These are phyloP conservation scores for Metarhizium anisopliae DNA, from an alignment of 2,329 filamentous ascomycete genomes.

Conservation along the genomic window DNA sequence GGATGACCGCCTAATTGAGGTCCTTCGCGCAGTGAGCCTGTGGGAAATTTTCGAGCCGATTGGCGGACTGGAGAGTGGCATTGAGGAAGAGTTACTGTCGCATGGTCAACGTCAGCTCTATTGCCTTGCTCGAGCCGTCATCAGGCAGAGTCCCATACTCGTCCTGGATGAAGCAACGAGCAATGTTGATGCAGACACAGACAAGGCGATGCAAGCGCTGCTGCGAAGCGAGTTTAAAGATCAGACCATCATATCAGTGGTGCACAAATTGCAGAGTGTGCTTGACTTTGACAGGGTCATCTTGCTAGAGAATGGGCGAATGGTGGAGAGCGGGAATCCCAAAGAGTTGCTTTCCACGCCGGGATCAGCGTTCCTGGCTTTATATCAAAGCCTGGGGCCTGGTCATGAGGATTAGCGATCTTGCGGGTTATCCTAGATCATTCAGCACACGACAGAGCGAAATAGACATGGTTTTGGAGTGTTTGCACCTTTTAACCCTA, in stretches of 20 bases:
- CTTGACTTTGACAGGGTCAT: constrained; percentile 34
- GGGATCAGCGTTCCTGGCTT: neutral
- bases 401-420: neutral
- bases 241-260: constrained; percentile 42
- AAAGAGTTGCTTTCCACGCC: constrained; percentile 1
- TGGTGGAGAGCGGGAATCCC: constrained; percentile 8
- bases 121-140: constrained; percentile 26
- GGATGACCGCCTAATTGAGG: constrained; percentile 24
- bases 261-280: constrained; percentile 24
- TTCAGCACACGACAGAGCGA: too few species aligned
- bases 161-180: constrained; percentile 29
- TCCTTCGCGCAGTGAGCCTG: constrained; percentile 35
- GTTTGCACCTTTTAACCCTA: too few species aligned
- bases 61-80: constrained; percentile 27
- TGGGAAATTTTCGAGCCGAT: constrained; percentile 27
- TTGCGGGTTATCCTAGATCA: too few species aligned
- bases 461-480: too few species aligned
- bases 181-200: constrained; percentile 20
- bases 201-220: constrained; percentile 22
- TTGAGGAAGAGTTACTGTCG: constrained; percentile 23
- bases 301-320: constrained; percentile 41
- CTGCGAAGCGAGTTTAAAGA: constrained; percentile 22
- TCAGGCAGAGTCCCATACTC: constrained; percentile 24
- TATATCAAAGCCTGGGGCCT: neutral
- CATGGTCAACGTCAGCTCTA: constrained; percentile 37